Evolutionary conservation across 495 filamentous ascomycete genomes (phyloP).

Genomic region (Xylaria cubensis): DNA sequence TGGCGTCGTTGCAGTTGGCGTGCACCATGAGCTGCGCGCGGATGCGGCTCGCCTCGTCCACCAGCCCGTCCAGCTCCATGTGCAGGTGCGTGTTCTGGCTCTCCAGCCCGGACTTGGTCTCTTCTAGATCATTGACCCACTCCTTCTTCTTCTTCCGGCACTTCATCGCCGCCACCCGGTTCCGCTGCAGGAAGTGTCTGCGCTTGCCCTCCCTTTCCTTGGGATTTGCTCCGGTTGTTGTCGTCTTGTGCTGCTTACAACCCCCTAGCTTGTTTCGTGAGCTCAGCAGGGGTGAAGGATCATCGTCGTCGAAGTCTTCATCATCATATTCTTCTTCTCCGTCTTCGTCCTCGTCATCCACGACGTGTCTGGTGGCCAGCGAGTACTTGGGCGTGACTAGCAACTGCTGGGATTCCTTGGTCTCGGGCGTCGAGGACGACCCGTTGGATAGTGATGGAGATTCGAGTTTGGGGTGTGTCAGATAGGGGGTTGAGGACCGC

Average conservation of each 20-base stretch:
- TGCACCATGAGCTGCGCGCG: slow-evolving; percentile 67
- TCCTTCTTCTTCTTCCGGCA: slow-evolving; percentile 89
- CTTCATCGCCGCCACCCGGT: slow-evolving; percentile 84
- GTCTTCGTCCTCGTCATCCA: not conserved
- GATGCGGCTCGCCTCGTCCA: slow-evolving; percentile 57
- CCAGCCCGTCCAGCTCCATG: slow-evolving; percentile 48
- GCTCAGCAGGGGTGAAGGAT: not conserved
- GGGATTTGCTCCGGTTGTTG: not conserved
- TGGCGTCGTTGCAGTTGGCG: slow-evolving; percentile 62
- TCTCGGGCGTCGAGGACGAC: slow-evolving; percentile 35
- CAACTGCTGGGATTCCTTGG: slow-evolving; percentile 31
- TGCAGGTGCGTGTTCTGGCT: slow-evolving; percentile 44
- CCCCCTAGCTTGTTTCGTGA: slow-evolving; percentile 19
- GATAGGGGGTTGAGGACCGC: slow-evolving; percentile 17
- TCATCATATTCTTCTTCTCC: not conserved
- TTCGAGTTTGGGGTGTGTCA: slow-evolving; percentile 23
- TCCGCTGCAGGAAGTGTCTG: slow-evolving; percentile 73
- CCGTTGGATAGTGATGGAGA: slow-evolving; percentile 29
- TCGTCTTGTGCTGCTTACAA: slow-evolving; percentile 16
- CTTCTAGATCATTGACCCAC: slow-evolving; percentile 67
- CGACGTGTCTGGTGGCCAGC: not conserved
- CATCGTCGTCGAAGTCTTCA: slow-evolving; percentile 3
- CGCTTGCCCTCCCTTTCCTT: slow-evolving; percentile 43
- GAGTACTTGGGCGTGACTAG: slow-evolving; percentile 28
- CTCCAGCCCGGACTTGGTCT: slow-evolving; percentile 50